Percentiles rank a stretch among this genome's conserved stretches.
Evolutionary conservation across 805 yeast genomes (phyloP).

Genomic region (Isabelozyma gotoi): DNA sequence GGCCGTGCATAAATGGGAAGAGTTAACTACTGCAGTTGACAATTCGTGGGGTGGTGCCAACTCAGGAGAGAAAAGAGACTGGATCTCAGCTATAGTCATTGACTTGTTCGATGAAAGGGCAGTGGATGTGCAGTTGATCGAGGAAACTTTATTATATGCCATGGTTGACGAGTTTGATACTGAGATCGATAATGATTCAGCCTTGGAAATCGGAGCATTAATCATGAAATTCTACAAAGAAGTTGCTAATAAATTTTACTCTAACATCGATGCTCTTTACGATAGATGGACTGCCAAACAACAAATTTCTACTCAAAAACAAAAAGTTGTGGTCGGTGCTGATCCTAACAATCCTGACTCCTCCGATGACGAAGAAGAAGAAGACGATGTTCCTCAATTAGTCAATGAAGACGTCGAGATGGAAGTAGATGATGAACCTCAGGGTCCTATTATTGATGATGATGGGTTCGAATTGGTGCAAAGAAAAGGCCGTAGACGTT

Average conservation of each 20-base stretch:
- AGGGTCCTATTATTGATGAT: conserved; percentile 78
- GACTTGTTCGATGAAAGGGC: conserved; percentile 69
- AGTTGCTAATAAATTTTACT: conserved; percentile 53
- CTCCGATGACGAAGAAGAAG: conserved; percentile 46
- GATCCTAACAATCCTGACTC: conserved; percentile 66
- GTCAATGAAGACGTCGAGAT: conserved; percentile 23
- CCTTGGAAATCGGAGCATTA: conserved; percentile 66
- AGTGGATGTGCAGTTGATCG: conserved; percentile 77
- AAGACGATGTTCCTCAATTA: conserved; percentile 34
- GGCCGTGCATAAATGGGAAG: conserved; percentile 91
- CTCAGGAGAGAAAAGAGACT: conserved; percentile 87
- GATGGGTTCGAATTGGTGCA: conserved; percentile 93
- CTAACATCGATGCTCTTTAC: conserved; percentile 59
- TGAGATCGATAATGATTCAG: conserved; percentile 85
- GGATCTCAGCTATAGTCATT: conserved; percentile 82
- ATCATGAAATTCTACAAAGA: conserved; percentile 67
- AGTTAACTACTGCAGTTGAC: conserved; percentile 81
- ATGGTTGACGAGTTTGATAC: conserved; percentile 96
- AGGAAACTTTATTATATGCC: conserved; percentile 80
- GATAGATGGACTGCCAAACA: conserved; percentile 57
- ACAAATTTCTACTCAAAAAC: conserved; percentile 22
- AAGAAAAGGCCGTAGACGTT: conserved; percentile 57
- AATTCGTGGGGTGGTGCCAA: conserved; percentile 96
- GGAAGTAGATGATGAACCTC: conserved; percentile 30
- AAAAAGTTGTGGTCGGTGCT: conserved; percentile 47